phyloP scores from a whole-genome alignment of 2,329 filamentous ascomycete genomes.

The Fusarium austroafricanum region DNA sequence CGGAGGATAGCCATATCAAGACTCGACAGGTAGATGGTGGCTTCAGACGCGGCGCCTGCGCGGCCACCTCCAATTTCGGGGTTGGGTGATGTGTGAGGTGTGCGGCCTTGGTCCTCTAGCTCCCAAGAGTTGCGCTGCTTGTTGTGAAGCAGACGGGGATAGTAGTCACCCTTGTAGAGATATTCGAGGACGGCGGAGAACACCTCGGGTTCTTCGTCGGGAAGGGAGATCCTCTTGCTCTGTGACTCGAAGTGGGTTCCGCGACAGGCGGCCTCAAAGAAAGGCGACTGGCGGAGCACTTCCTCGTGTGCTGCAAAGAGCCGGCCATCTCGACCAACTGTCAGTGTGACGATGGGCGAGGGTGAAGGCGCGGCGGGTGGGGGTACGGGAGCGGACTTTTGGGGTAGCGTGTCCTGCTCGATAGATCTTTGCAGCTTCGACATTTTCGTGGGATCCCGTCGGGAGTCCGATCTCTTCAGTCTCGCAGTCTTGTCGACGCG shows the following conservation, averaged over 20 bases:
- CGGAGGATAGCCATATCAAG: conserved; percentile 82
- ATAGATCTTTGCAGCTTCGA: conserved; percentile 88
- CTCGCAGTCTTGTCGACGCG: conserved; percentile 90
- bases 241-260: conserved; percentile 78
- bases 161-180: conserved; percentile 97
- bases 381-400: conserved; percentile 29
- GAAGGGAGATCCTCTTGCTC: conserved; percentile 81
- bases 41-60: conserved; percentile 61
- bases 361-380: conserved; percentile 48
- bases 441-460: conserved; percentile 81
- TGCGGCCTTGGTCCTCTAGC: conserved; percentile 74
- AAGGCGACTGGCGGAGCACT: conserved; percentile 86
- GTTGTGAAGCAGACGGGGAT: conserved; percentile 87
- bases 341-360: conserved; percentile 86
- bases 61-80: conserved; percentile 59
- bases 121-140: conserved; percentile 89
- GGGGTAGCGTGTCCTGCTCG: conserved; percentile 57
- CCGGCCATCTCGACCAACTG: conserved; percentile 84
- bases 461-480: conserved; percentile 71
- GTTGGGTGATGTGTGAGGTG: conserved; percentile 64
- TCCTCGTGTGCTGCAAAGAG: conserved; percentile 97
- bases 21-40: conserved; percentile 76
- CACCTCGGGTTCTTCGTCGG: conserved; percentile 86
- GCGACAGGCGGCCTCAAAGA: conserved; percentile 79
- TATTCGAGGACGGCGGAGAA: conserved; percentile 96